Percentiles rank a stretch among this genome's conserved stretches.
Conservation (phyloP, 257 asterid genomes). For the Osmanthus fragrans region DNA sequence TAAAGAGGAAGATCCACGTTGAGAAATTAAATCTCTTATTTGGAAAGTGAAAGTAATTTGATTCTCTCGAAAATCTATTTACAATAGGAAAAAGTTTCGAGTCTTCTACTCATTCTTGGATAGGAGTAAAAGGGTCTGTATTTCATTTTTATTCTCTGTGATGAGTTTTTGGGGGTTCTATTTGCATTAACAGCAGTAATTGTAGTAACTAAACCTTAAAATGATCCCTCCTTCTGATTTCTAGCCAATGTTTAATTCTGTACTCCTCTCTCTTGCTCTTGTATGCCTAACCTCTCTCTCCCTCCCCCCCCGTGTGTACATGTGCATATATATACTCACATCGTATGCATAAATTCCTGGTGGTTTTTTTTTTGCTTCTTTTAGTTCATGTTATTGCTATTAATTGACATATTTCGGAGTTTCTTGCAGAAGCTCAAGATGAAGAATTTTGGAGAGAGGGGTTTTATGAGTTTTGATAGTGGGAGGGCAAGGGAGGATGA, state of each 20-base stretch:
- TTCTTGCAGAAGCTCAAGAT: slow-evolving; percentile 67
- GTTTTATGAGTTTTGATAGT: slow-evolving; percentile 38
- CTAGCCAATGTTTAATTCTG: slow-evolving; percentile 44
- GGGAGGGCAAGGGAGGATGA: slow-evolving; percentile 55
- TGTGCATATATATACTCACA: neutral
- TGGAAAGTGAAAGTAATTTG: slow-evolving; percentile 10
- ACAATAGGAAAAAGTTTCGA: neutral
- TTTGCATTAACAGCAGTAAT: slow-evolving; percentile 27
- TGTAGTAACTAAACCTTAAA: slow-evolving; percentile 25
- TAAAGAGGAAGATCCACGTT: slow-evolving; percentile 27
- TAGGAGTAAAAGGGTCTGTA: slow-evolving; percentile 7
- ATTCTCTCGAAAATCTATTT: neutral
- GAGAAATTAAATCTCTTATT: slow-evolving; percentile 29
- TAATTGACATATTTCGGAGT: neutral
- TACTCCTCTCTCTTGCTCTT: slow-evolving; percentile 53
- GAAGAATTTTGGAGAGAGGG: slow-evolving; percentile 59
- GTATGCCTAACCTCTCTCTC: slow-evolving; percentile 37
- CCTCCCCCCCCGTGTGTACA: neutral
- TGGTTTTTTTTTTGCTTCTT: no score
- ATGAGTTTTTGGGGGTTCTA: slow-evolving; percentile 66
- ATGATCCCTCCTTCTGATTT: slow-evolving; percentile 40
- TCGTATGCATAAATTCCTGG: neutral
- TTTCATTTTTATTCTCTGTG: slow-evolving; percentile 4
- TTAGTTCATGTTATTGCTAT: neutral
- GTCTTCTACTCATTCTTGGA: slow-evolving; percentile 8